Evolutionary conservation across 768 basidiomycete genomes (phyloP).

Genomic region (Agaricus blazei): DNA sequence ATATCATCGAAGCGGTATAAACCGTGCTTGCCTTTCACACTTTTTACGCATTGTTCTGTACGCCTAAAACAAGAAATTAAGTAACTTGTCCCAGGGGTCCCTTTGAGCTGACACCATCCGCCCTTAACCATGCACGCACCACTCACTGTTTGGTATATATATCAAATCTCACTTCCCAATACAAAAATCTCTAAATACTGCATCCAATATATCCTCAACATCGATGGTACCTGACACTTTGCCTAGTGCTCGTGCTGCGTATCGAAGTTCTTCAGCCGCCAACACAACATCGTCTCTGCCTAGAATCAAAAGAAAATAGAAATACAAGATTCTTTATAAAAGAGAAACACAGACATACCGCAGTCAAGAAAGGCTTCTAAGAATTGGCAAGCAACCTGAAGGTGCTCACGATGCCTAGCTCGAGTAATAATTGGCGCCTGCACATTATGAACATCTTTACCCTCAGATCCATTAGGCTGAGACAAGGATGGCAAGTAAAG

Average conservation of each 20-base stretch:
- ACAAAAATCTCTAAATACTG: constrained; percentile 83
- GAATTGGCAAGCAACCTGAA: constrained; percentile 59
- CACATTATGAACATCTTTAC: constrained; percentile 10
- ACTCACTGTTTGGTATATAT: too few relatives aligned
- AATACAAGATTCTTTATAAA: background rate
- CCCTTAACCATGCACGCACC: too few relatives aligned
- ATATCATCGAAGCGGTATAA: too few relatives aligned
- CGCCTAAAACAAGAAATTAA: too few relatives aligned
- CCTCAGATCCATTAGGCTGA: background rate
- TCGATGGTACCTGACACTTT: constrained; percentile 78
- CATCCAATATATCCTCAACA: constrained; percentile 79
- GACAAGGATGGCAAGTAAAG: constrained; percentile 28
- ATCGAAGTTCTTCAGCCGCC: constrained; percentile 84
- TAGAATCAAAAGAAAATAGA: background rate
- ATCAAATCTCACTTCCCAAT: constrained; percentile 61
- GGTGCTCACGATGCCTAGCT: constrained; percentile 71
- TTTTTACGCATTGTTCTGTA: too few relatives aligned
- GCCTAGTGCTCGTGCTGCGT: constrained; percentile 80
- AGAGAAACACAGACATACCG: background rate
- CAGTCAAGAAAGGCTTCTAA: constrained; percentile 55
- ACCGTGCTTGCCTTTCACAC: too few relatives aligned
- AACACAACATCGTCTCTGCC: constrained; percentile 66
- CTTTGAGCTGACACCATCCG: too few relatives aligned
- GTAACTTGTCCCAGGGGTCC: too few relatives aligned
- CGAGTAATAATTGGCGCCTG: constrained; percentile 70